A percentile compares a stretch with the other conserved stretches of the same genome.
Evolutionary conservation across 208 protist genomes (phyloP).

Genomic region (Leishmania amazonensis): DNA sequence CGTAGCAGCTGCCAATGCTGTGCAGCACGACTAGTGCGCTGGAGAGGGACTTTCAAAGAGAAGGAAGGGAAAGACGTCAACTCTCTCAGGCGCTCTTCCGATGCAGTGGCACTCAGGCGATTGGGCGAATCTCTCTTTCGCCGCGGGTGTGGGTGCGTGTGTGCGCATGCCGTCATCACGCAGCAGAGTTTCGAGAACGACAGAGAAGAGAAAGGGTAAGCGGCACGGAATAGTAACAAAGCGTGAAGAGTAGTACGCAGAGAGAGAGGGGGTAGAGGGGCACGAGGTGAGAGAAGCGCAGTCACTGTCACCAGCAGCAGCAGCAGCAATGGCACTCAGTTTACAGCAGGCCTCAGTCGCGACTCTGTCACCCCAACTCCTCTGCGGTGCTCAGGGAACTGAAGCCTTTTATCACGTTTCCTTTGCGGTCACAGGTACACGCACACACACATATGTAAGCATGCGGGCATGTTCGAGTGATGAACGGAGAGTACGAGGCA

Average conservation of each 20-base stretch:
- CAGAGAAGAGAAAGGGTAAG: neutral
- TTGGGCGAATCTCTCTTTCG: neutral
- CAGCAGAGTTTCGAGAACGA: neutral
- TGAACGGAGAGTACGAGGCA: neutral
- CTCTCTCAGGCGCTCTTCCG: neutral
- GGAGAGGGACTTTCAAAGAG: neutral
- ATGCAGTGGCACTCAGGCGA: neutral
- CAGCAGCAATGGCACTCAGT: neutral
- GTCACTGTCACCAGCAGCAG: neutral
- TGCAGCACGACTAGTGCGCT: neutral
- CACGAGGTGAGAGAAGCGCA: neutral
- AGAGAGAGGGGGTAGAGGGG: neutral
- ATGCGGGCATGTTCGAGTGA: neutral
- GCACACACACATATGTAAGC: neutral
- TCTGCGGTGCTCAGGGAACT: neutral
- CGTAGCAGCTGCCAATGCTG: neutral
- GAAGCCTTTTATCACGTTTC: neutral
- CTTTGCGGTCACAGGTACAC: neutral
- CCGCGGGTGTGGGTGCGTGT: neutral
- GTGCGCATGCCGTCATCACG: neutral
- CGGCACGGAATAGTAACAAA: neutral
- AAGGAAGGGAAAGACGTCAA: neutral
- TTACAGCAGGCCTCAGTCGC: neutral
- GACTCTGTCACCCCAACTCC: neutral
- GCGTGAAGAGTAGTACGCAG: neutral